phyloP scores from a whole-genome alignment of 805 yeast genomes.

The Starmera quercuum region DNA sequence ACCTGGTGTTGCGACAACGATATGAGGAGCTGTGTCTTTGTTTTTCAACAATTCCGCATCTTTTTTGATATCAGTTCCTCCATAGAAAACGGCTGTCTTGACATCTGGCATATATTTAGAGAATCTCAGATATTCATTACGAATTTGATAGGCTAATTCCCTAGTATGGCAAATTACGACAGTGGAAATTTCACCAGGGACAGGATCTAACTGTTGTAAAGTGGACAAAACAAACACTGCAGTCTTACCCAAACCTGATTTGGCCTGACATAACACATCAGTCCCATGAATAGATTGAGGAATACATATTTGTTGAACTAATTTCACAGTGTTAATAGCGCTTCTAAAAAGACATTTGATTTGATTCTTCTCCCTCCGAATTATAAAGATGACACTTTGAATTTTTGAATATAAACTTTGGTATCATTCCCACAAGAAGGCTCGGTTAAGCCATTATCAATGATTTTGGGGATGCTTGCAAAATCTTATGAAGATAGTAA shows the following conservation, averaged over 20 bases:
- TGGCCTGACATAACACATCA: conserved; percentile 97
- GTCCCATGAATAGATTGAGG: conserved; percentile 98
- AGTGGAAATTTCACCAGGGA: conserved; percentile 93
- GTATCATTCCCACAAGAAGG: too few species aligned
- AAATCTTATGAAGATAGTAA: too few species aligned
- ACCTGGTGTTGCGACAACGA: conserved; percentile 97
- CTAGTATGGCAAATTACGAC: conserved; percentile 96
- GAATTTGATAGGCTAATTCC: conserved; percentile 96
- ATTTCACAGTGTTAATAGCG: conserved; percentile 6
- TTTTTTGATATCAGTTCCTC: conserved; percentile 82
- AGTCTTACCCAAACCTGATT: conserved; percentile 98
- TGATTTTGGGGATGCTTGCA: too few species aligned
- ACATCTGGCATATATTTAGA: conserved; percentile 98
- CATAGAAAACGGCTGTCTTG: conserved; percentile 92
- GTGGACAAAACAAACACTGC: conserved; percentile 96
- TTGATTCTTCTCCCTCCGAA: too few species aligned
- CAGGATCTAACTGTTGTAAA: conserved; percentile 94
- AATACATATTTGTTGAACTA: conserved; percentile 96
- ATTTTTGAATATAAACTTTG: too few species aligned
- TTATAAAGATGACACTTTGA: too few species aligned
- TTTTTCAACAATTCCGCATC: conserved; percentile 84
- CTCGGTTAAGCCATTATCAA: too few species aligned
- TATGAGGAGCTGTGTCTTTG: conserved; percentile 93
- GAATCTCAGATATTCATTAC: conserved; percentile 94
- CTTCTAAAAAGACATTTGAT: too few species aligned